phyloP scores from a whole-genome alignment of 495 filamentous ascomycete genomes.

The Podospora anserina region DNA sequence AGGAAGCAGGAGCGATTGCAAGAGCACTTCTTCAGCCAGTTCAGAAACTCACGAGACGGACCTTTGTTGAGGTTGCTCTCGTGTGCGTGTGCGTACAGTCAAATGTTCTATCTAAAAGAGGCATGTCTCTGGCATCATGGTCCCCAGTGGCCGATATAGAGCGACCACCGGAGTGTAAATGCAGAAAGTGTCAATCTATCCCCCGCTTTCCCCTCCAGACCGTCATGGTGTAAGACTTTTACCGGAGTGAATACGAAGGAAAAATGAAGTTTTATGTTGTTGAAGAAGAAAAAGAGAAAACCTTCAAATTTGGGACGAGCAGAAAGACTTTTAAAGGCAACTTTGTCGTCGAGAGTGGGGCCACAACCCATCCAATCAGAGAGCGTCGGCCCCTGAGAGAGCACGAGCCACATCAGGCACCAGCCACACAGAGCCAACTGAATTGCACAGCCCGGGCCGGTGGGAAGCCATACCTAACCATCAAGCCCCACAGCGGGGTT shows the following conservation, averaged over 20 bases:
- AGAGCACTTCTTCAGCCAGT: too few species aligned
- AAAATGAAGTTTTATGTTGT: constrained; percentile 55
- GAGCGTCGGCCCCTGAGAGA: neutral
- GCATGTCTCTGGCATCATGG: constrained; percentile 13
- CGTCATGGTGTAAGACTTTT: constrained; percentile 56
- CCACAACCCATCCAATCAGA: neutral
- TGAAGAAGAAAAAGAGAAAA: constrained; percentile 34
- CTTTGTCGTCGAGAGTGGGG: neutral
- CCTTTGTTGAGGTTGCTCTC: too few species aligned
- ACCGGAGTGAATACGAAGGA: constrained; percentile 84
- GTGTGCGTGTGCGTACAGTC: neutral
- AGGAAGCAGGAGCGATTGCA: too few species aligned
- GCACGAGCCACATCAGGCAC: neutral
- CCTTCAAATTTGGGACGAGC: constrained; percentile 7
- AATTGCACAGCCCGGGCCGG: constrained; percentile 6
- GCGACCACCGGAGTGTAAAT: constrained; percentile 49
- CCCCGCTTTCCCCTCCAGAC: constrained; percentile 75
- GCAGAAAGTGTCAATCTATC: constrained; percentile 54
- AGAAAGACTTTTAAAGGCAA: constrained; percentile 12
- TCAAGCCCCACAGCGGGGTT: neutral
- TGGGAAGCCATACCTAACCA: neutral
- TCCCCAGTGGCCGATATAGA: neutral
- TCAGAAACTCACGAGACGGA: too few species aligned
- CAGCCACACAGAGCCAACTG: neutral
- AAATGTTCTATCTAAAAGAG: neutral